phyloP scores from a whole-genome alignment of 2,329 filamentous ascomycete species.

The Cercospora nicotianae region DNA sequence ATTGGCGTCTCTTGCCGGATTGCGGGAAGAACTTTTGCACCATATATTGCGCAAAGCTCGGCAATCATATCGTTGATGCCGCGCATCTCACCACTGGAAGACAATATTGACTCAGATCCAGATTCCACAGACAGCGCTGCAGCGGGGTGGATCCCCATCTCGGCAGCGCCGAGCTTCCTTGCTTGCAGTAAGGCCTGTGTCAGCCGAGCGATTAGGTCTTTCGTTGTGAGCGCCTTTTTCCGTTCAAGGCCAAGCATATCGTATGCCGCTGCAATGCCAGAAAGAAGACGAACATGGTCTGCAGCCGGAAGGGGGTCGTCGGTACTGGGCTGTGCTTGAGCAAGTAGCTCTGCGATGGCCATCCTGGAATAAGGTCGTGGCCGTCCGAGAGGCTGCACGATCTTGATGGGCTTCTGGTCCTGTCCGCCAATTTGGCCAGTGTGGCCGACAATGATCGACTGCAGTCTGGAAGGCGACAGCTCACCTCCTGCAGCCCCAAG shows the following conservation, averaged over 20 bases:
- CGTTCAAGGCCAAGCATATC: slow-evolving; percentile 75
- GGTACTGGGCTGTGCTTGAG: slow-evolving; percentile 28
- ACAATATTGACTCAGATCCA: slow-evolving; percentile 27
- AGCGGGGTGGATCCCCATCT: slow-evolving; percentile 91
- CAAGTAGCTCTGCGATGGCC: slow-evolving; percentile 28
- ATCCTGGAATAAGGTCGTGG: slow-evolving; percentile 17
- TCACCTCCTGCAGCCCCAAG: slow-evolving; percentile 66
- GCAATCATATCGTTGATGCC: slow-evolving; percentile 32
- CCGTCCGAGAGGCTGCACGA: slow-evolving; percentile 5
- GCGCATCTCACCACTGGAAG: slow-evolving; percentile 26
- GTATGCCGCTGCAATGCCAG: slow-evolving; percentile 84
- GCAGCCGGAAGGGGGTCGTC: slow-evolving; percentile 39
- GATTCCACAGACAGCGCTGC: slow-evolving; percentile 77
- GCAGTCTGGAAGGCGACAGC: slow-evolving; percentile 43
- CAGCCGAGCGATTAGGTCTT: slow-evolving; percentile 79
- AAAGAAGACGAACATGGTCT: slow-evolving; percentile 66
- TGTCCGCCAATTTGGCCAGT: background rate
- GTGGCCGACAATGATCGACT: slow-evolving; percentile 12
- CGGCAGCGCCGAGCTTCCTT: slow-evolving; percentile 88
- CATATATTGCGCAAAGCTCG: slow-evolving; percentile 33
- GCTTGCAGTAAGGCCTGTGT: slow-evolving; percentile 86
- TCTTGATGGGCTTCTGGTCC: background rate
- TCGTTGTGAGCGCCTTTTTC: slow-evolving; percentile 87
- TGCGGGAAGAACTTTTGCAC: slow-evolving; percentile 24
- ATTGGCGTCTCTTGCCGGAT: slow-evolving; percentile 7